Evolutionary conservation across 371 early-diverging fungal genomes (phyloP), one percentile per base, ranked within the genome.

Genomic region (Dinochytrium kinnereticum): DNA sequence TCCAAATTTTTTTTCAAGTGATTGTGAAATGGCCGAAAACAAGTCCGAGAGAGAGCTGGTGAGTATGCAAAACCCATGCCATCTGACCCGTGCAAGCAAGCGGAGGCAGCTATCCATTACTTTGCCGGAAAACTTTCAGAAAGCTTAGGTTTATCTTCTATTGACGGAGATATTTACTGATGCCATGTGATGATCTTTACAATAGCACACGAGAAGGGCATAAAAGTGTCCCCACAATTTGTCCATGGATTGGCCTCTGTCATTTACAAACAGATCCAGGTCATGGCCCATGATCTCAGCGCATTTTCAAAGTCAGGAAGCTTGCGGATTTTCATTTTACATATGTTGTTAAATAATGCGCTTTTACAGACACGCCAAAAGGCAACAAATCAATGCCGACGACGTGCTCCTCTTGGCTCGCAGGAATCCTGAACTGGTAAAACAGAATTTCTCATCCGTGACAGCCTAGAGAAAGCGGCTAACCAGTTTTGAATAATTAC

Each of bases 91-190:
- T 44, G 44, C 19, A 38, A 40, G 64, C 7, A 66, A 49, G n/a
- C 49, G 10, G 19, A 66, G 30, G 66, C 66, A n/a, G 66, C 66
- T 7, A 36, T 66, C 26, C 66, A 66, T 66, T 66, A 66, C 44
- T 38, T 39, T 44, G 44, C 30, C 44, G 37, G n/a, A 21, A 66
- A 66, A 44, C n/a, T 39, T 24, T 39, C 19, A 5, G 66, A 66
- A 66, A 15, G 31, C 31, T 24, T 64, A 7, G 64, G 64, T 64
- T 30, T n/a, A n/a, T n/a, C n/a, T n/a, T 44, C 44, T 7, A 44
- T 44, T 7, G 44, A 19, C 19, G 44, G 19, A 26, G 24, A 5
- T 7, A 26, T 53, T 5, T 26, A 53, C 26, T 61, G 61, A 21
- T 33, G 34, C 34, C 5, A 3, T 31, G 34, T 37, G 26, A 61